Evolutionary conservation across 2,329 filamentous ascomycete genomes (phyloP), one percentile per base, ranked within the genome.

Genomic region (Xylaria sp.): DNA sequence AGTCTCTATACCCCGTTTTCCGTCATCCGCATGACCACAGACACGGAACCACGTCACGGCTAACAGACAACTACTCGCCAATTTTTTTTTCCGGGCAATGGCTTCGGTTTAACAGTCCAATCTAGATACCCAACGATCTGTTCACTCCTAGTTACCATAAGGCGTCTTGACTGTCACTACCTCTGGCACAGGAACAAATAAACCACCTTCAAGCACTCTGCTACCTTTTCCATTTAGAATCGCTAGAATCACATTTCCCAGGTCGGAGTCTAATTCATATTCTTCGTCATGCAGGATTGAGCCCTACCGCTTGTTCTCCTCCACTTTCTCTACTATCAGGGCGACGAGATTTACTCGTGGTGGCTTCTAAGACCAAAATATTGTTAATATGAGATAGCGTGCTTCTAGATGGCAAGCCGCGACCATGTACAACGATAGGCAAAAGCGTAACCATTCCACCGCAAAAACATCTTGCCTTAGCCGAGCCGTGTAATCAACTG

Each of bases 1-100:
- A 60, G 52, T 25, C 56, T 53, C 50, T 47, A 60, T 64, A 64
- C 57, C 57, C 52, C 52, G 46, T 61, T 57, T 54, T 64, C 52
- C 47, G 61, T 33, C 51, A 49, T 61, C 61, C 61, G 53, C 61
- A 54, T 64, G 61, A 61, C 61, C 61, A 47, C 42, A 21, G 57
- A 54, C 59, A 50, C 59, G 52, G 51, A 38, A 64, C 61, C 61
- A 61, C 52, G 53, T 61, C 43, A 57, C 57, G 28, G n/a, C 57
- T 52, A 57, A 60, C 61, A 56, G 25, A 49, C 23, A 33, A 54
- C 17, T 57, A 42, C 57, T 51, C 35, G 52, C 42, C 52, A 47
- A 42, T 8, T 40, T 60, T 40, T 57, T 45, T 42, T 17, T 19
- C 9, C 6, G 21, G 33, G 46, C 38, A 21, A 4, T 37, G 46